Percentiles rank a stretch among this genome's conserved stretches.
phyloP scores from a whole-genome alignment of 495 filamentous ascomycete genomes.

The Amphirosellinia nigrospora region DNA sequence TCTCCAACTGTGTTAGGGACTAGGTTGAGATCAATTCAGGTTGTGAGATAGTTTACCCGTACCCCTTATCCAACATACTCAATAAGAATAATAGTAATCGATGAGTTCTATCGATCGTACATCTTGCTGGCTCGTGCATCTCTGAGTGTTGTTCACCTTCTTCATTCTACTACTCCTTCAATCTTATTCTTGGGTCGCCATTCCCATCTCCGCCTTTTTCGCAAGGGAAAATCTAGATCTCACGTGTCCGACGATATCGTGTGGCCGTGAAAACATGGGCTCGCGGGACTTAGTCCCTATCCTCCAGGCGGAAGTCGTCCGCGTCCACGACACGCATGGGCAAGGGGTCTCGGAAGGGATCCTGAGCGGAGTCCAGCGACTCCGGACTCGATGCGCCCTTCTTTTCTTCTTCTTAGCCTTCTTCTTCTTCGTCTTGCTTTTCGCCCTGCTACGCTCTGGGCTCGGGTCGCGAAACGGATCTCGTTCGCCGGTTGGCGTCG shows the following conservation, averaged over 20 bases:
- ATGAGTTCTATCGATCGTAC: not conserved
- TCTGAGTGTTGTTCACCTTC: not conserved
- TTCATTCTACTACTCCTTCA: not conserved
- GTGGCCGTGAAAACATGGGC: not conserved
- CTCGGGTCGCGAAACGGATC: conserved; percentile 16
- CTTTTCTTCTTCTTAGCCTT: not conserved
- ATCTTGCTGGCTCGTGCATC: not conserved
- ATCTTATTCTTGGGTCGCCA: too few species aligned
- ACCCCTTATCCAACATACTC: not conserved
- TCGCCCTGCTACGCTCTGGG: not conserved
- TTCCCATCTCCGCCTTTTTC: not conserved
- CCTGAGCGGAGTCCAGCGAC: not conserved
- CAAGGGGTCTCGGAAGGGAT: conserved; percentile 20
- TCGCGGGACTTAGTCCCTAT: not conserved
- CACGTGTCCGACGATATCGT: too few species aligned
- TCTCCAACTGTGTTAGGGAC: too few species aligned
- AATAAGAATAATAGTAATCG: not conserved
- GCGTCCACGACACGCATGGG: conserved; percentile 21
- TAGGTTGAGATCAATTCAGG: too few species aligned
- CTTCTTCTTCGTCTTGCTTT: not conserved
- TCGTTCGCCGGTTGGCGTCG: not conserved
- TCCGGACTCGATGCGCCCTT: conserved; percentile 4
- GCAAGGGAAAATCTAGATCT: not conserved
- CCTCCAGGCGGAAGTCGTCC: conserved; percentile 16
- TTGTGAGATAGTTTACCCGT: too few species aligned